A percentile compares a stretch with the other conserved stretches of the same genome.
Evolutionary conservation across 2,329 filamentous ascomycete genomes (phyloP).

Genomic region (Cordyceps militaris): DNA sequence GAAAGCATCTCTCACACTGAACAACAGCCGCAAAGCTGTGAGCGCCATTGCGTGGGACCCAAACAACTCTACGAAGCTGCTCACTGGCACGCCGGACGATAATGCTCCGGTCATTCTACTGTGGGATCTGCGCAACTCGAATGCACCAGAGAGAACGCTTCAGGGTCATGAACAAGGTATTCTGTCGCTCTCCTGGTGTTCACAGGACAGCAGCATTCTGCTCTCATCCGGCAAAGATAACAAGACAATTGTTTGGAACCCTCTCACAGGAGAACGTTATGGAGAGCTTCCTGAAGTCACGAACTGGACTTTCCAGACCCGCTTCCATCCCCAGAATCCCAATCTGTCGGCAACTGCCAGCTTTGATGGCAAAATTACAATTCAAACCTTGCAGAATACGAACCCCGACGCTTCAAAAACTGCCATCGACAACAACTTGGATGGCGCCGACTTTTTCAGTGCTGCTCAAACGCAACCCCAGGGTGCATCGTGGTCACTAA

Average conservation of each 20-base stretch:
- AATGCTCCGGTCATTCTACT: slow-evolving; percentile 80
- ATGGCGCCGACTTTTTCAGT: slow-evolving; percentile 94
- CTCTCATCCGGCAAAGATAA: slow-evolving; percentile 97
- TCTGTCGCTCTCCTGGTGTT: slow-evolving; percentile 90
- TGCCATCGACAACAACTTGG: slow-evolving; percentile 60
- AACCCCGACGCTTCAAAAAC: slow-evolving; percentile 67
- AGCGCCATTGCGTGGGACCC: slow-evolving; percentile 97
- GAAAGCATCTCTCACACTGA: slow-evolving; percentile 92
- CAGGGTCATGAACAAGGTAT: slow-evolving; percentile 93
- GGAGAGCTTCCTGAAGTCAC: slow-evolving; percentile 95
- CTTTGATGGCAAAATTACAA: slow-evolving; percentile 90
- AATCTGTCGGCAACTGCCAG: slow-evolving; percentile 89
- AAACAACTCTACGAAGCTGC: slow-evolving; percentile 85
- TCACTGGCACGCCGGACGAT: slow-evolving; percentile 88
- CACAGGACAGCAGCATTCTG: slow-evolving; percentile 79
- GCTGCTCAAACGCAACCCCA: slow-evolving; percentile 89
- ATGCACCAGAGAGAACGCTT: slow-evolving; percentile 82
- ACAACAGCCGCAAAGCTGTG: slow-evolving; percentile 89
- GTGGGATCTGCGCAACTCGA: slow-evolving; percentile 95
- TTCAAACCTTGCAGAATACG: slow-evolving; percentile 92
- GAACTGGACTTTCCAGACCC: slow-evolving; percentile 98
- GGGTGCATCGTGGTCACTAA: slow-evolving; percentile 78
- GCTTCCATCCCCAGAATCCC: slow-evolving; percentile 90
- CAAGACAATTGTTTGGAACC: slow-evolving; percentile 91
- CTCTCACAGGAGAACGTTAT: slow-evolving; percentile 76